Evolutionary conservation across 768 basidiomycete species (phyloP), one percentile per base, ranked within the genome.

Genomic region (Calocybe indica): DNA sequence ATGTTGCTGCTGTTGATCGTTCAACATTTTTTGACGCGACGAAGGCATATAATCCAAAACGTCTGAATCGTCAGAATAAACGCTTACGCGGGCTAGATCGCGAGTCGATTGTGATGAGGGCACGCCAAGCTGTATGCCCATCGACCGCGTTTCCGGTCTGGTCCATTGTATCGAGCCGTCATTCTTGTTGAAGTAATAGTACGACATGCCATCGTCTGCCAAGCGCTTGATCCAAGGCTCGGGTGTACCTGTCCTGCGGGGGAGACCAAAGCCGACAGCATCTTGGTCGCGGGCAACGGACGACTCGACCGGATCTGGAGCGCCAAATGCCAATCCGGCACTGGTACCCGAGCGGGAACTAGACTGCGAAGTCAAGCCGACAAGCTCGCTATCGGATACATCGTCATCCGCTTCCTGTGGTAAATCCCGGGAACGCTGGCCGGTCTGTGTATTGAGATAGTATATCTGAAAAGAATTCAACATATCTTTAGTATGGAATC

Each of bases 401-500:
- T 85, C 83, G 40, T 79, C 76, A 42, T 87, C 84, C 8, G 74
- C 68, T 59, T 89, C 88, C 40, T 72, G 70, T 15, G 93, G 93
- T n/a, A 95, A 67, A 56, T 96, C 90, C 55, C 83, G 78, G 28
- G 92, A 83, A 37, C 80, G 81, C 62, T 90, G 78, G 31, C 88
- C 88, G 5, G 88, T 91, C 55, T 87, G 79, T 1, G 90, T 91
- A 59, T 98, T 99, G 53, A 91, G 78, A 68, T 97, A 99, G 72
- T 84, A 94, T 62, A 99, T 92, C 93, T 96, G 46, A 28, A 44
- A 15, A 13, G n/a, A 36, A 43, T 40, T 47, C 14, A 43, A 41
- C 22, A n/a, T 15, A n/a, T 33, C 42, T 8, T 43, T 28, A 37
- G 10, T 36, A 41, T 38, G 30, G 41, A 38, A 14, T 43, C 11